Conservation (phyloP, 1,284 basidiomycete genomes). For the Marasmius oreades region DNA sequence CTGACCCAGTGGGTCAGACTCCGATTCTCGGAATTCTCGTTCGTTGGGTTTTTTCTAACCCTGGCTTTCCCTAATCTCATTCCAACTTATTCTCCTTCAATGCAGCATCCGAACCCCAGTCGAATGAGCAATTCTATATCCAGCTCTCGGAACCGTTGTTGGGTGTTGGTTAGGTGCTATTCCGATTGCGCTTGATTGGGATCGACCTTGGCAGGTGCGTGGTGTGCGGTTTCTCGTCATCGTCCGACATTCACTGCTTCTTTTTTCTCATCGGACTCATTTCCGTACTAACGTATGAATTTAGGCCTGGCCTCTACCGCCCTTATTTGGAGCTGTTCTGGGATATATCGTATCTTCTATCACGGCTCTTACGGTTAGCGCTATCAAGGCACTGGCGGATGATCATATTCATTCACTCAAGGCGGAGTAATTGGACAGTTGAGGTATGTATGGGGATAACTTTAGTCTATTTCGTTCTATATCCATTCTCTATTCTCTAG, state of each 20-base stretch:
- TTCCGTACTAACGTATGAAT: no score
- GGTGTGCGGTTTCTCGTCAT: no score
- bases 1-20: conserved; percentile 73
- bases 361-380: conserved; percentile 47
- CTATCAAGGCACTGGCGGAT: conserved; percentile 40
- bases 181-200: conserved; percentile 91
- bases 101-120: conserved; percentile 59
- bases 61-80: background rate
- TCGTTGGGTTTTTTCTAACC: conserved; percentile 24
- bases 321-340: conserved; percentile 61
- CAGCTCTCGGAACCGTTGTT: conserved; percentile 65
- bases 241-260: conserved; percentile 1
- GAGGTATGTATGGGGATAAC: no score
- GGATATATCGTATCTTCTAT: conserved; percentile 70
- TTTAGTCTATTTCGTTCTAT: background rate
- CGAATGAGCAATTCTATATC: conserved; percentile 80
- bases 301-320: conserved; percentile 82
- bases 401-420: conserved; percentile 22
- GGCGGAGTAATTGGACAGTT: conserved; percentile 18
- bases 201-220: conserved; percentile 90
- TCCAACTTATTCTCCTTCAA: no score
- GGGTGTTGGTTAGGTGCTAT: conserved; percentile 81
- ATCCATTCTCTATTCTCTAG: no score
- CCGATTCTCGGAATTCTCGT: conserved; percentile 80
- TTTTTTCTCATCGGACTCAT: conserved; percentile 3